phyloP scores from a whole-genome alignment of 352 stramenopile genomes.

The Phytophthora kernoviae region DNA sequence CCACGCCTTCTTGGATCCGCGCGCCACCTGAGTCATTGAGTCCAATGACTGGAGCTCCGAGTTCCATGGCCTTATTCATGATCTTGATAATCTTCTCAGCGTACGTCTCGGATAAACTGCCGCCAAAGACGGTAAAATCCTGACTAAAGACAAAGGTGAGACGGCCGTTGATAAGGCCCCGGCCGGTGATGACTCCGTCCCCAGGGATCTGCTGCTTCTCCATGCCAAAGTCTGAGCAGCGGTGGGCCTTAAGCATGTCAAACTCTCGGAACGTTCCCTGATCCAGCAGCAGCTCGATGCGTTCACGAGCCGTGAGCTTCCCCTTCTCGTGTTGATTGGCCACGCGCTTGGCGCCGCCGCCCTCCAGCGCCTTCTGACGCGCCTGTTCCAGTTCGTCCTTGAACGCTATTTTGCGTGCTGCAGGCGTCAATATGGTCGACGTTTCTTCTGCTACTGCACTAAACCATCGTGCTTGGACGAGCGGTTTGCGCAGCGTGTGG shows the following conservation, averaged over 20 bases:
- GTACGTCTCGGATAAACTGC: conserved; percentile 95
- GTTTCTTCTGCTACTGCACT: conserved; percentile 39
- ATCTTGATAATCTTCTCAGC: conserved; percentile 99
- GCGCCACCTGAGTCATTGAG: conserved; percentile 98
- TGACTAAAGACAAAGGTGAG: conserved; percentile 97
- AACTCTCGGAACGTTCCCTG: conserved; percentile 95
- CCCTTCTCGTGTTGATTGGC: conserved; percentile 94
- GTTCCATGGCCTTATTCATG: conserved; percentile 97
- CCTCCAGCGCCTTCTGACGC: conserved; percentile 77
- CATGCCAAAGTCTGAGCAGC: conserved; percentile 98
- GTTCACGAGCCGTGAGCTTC: conserved; percentile 97
- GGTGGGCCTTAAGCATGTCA: conserved; percentile 97
- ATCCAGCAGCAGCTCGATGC: conserved; percentile 96
- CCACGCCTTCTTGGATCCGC: conserved; percentile 98
- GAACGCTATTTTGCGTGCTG: conserved; percentile 72
- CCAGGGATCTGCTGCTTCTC: conserved; percentile 90
- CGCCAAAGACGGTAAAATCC: conserved; percentile 99
- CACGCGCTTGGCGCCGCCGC: conserved; percentile 86
- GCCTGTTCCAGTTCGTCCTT: conserved; percentile 75
- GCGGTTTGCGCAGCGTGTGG: background rate
- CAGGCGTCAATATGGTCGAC: conserved; percentile 50
- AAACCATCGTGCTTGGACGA: conserved; percentile 43
- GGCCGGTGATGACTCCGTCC: conserved; percentile 96
- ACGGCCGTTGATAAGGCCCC: conserved; percentile 95
- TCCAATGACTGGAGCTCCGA: conserved; percentile 97